Base-by-base conservation (phyloP, 2,329 filamentous ascomycete species). In the Triangularia setosa region DNA sequence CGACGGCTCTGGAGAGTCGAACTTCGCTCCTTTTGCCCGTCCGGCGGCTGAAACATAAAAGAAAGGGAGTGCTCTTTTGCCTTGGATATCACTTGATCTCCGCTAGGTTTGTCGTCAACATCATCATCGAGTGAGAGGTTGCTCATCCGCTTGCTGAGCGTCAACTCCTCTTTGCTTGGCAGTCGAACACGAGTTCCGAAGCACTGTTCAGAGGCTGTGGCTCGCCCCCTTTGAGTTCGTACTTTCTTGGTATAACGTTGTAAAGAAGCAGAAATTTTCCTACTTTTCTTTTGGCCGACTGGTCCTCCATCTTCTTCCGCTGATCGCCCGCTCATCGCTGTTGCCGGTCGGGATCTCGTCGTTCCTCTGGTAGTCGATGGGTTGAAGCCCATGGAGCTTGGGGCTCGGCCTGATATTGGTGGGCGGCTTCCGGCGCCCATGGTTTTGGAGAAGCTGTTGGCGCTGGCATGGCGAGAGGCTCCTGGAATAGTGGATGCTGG, bases 401-500 rank as follows among this genome's bases (percentile, higher is more conserved):
- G 80, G 2, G 84, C 80, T 61, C 85, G 83, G 65, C 77, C 71
- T 4, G 76, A 69, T 18, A 78, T 74, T 5, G 78, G 75, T 14
- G 83, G 79, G 68, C 86, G 82, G 18, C 75, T 69, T 14, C 79
- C 81, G 12, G 82, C 80, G 1, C 87, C 86, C 27, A 87, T 74
- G 70, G 84, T 89, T 66, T 81, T 84, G 14, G 84, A 80, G 67
- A 87, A 87, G 66, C 79, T 80, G 67, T 77, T 81, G 61, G 78
- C 77, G 58, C 78, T 77, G 57, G 75, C 76, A 70, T 77, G 75
- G 72, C 78, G 77, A 66, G 81, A 78, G 33, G 78, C 4, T 59
- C 55, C 27, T 24, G 62, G 63, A 73, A 75, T 63, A 78, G 73
- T 9, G 73, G 73, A 16, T 60, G 63, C 16, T 56, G 58, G 18